Percentiles rank a stretch among this genome's conserved stretches.
Conservation (phyloP, 805 yeast species). For the Jamesozyma piceae region DNA sequence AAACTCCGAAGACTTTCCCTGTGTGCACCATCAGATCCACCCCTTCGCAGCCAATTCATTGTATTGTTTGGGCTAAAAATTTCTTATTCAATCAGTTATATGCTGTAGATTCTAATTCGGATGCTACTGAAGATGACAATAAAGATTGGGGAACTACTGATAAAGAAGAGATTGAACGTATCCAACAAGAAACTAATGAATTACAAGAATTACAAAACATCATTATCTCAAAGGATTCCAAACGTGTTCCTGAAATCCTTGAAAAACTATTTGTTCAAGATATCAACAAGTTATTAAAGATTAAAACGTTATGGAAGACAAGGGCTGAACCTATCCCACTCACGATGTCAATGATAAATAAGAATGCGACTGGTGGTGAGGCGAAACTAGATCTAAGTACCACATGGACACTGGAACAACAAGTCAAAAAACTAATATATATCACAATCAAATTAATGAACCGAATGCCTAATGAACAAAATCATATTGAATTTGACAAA, state of each 20-base stretch:
- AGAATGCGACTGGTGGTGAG: slow-evolving; percentile 3
- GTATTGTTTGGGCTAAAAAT: slow-evolving; percentile 95
- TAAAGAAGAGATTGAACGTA: slow-evolving; percentile 52
- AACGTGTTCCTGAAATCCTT: slow-evolving; percentile 38
- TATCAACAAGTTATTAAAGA: slow-evolving; percentile 58
- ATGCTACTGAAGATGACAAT: slow-evolving; percentile 32
- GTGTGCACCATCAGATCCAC: slow-evolving; percentile 96
- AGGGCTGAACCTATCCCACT: slow-evolving; percentile 64
- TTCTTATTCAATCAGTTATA: slow-evolving; percentile 78
- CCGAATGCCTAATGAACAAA: slow-evolving; percentile 35
- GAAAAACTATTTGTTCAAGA: slow-evolving; percentile 62
- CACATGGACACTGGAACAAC: slow-evolving; percentile 56
- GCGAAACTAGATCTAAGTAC: slow-evolving; percentile 28
- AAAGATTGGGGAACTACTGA: slow-evolving; percentile 52
- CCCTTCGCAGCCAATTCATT: slow-evolving; percentile 92
- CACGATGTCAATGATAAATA: background rate
- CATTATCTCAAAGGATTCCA: slow-evolving; percentile 24
- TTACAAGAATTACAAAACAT: slow-evolving; percentile 40
- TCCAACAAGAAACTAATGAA: slow-evolving; percentile 61
- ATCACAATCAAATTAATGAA: slow-evolving; percentile 42
- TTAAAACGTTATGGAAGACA: slow-evolving; percentile 72
- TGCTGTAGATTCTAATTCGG: slow-evolving; percentile 34
- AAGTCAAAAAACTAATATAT: slow-evolving; percentile 46
- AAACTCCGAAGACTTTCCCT: slow-evolving; percentile 83
- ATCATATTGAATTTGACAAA: slow-evolving; percentile 65